A percentile compares a stretch with the other conserved stretches of the same genome.
Evolutionary conservation across 2,329 filamentous ascomycete genomes (phyloP).

Genomic region (Venturia asperata): DNA sequence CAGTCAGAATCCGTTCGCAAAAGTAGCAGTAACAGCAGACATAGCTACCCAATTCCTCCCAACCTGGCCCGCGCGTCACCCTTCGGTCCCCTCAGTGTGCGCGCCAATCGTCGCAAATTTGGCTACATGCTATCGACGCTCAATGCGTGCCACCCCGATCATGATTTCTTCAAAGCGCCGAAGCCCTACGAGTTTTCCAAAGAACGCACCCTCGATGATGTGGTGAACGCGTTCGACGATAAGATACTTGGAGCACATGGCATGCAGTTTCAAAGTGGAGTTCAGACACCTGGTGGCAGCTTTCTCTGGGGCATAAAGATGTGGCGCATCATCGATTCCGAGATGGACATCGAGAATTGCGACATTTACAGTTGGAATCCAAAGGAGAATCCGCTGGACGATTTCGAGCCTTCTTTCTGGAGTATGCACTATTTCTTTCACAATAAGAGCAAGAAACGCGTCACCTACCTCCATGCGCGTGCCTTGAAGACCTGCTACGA

Average conservation of each 20-base stretch:
- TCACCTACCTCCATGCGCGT: constrained; percentile 87
- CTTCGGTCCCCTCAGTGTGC: constrained; percentile 83
- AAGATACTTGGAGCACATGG: constrained; percentile 65
- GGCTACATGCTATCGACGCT: constrained; percentile 94
- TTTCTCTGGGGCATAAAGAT: constrained; percentile 80
- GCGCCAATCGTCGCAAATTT: constrained; percentile 83
- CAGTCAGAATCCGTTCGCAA: constrained; percentile 9
- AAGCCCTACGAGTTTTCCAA: constrained; percentile 84
- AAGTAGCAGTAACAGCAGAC: constrained; percentile 65
- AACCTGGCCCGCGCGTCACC: constrained; percentile 82
- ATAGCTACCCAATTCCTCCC: constrained; percentile 73
- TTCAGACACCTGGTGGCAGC: constrained; percentile 42
- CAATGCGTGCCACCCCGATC: constrained; percentile 92
- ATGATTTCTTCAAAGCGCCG: constrained; percentile 91
- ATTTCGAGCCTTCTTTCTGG: constrained; percentile 92
- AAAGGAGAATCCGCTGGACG: constrained; percentile 82
- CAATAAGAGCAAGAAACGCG: constrained; percentile 84
- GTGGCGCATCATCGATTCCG: constrained; percentile 88
- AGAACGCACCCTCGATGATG: constrained; percentile 68
- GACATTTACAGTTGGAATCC: constrained; percentile 85
- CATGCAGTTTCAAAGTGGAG: constrained; percentile 29
- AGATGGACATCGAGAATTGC: constrained; percentile 88
- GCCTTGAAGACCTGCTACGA: constrained; percentile 37
- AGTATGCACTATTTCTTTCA: constrained; percentile 96
- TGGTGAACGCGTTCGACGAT: constrained; percentile 82